Percentiles rank a stretch among this genome's conserved stretches.
Evolutionary conservation across 1,284 basidiomycete species (phyloP).

Genomic region (Ceratobasidium sp.): DNA sequence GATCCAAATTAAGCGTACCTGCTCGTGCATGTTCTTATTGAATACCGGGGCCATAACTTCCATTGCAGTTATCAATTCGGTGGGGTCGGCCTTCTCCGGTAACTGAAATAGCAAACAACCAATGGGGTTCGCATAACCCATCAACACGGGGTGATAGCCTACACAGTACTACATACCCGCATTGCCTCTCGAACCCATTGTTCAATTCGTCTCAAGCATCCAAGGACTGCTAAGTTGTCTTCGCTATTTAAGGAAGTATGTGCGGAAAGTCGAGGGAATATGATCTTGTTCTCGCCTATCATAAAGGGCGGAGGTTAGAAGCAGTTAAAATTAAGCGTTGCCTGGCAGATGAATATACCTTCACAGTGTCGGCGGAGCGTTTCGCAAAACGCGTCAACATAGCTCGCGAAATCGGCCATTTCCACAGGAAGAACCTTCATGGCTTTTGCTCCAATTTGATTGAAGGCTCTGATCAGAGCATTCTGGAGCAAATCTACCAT

Average conservation of each 20-base stretch:
- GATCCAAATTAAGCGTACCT: neutral
- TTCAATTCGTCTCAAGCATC: constrained; percentile 8
- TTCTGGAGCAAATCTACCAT: constrained; percentile 5
- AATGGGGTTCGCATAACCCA: neutral
- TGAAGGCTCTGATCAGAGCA: constrained; percentile 23
- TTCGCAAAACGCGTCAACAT: constrained; percentile 29
- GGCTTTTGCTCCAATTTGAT: neutral
- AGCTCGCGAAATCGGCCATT: constrained; percentile 8
- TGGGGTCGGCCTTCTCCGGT: constrained; percentile 16
- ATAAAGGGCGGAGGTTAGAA: neutral
- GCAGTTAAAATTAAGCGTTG: neutral
- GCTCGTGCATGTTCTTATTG: constrained; percentile 15
- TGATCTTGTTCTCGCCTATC: constrained; percentile 21
- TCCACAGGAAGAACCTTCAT: constrained; percentile 8
- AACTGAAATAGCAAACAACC: neutral
- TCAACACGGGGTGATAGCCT: no score
- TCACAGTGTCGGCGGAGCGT: constrained; percentile 26
- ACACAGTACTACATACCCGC: neutral
- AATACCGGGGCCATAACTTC: constrained; percentile 23
- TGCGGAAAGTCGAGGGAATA: constrained; percentile 5
- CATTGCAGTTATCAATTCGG: constrained; percentile 15
- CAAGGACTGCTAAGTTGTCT: constrained; percentile 14
- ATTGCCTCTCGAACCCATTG: constrained; percentile 28
- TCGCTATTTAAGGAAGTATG: neutral
- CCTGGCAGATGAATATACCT: neutral